Conservation (phyloP, 345 rosid genomes). For the Physaria fendleri region DNA sequence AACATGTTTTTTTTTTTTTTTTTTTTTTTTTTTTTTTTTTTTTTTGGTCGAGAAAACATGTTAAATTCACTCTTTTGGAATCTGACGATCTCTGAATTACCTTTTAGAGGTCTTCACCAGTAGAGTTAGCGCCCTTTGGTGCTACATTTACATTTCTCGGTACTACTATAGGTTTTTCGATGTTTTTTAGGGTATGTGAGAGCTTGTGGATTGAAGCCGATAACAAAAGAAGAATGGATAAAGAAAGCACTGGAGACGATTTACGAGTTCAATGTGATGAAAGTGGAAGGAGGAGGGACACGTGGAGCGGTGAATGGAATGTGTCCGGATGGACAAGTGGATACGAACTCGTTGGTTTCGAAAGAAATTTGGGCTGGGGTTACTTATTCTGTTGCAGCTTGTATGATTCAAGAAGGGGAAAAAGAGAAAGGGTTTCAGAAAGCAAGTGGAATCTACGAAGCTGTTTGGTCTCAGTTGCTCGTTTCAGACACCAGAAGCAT, state of each 20-base stretch:
- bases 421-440: conserved; percentile 42
- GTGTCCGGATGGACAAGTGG: conserved; percentile 49
- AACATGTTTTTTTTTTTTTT: too few relatives aligned
- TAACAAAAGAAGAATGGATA: conserved; percentile 42
- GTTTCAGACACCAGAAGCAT: conserved; percentile 56
- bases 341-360: conserved; percentile 37
- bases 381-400: conserved; percentile 57
- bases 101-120: too few relatives aligned
- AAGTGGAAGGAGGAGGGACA: conserved; percentile 46
- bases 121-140: too few relatives aligned
- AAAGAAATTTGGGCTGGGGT: conserved; percentile 61
- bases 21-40: too few relatives aligned
- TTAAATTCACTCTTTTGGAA: too few relatives aligned
- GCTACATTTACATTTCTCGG: too few relatives aligned
- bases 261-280: conserved; percentile 50
- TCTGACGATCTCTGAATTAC: too few relatives aligned
- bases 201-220: conserved; percentile 47
- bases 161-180: too few relatives aligned
- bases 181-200: conserved; percentile 41
- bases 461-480: conserved; percentile 64
- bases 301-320: conserved; percentile 58
- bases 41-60: too few relatives aligned
- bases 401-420: conserved; percentile 54
- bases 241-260: conserved; percentile 43
- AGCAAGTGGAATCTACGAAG: conserved; percentile 42